Conservation (phyloP, 441 rosid genomes). For the Monsonia emarginata region DNA sequence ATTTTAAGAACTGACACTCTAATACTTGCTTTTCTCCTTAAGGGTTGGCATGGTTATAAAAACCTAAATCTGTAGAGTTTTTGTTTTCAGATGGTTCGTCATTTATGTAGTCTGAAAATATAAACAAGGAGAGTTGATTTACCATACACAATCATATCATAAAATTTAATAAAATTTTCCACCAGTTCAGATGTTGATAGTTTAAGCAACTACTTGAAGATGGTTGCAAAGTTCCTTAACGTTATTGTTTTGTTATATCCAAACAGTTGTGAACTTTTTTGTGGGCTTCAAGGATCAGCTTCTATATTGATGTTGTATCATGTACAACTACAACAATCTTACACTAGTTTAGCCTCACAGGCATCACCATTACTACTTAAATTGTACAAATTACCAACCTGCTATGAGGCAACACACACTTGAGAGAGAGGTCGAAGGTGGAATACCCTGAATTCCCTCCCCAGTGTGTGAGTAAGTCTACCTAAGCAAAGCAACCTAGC, state of each 20-base stretch:
- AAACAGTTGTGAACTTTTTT: background rate
- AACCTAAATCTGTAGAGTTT: background rate
- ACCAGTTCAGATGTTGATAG: background rate
- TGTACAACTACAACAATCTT: too few relatives aligned
- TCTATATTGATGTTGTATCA: background rate
- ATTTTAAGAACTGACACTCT: background rate
- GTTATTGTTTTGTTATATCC: background rate
- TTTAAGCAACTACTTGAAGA: background rate
- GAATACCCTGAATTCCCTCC: too few relatives aligned
- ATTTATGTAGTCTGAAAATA: too few relatives aligned
- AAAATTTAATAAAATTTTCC: background rate
- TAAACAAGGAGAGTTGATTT: background rate
- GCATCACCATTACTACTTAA: too few relatives aligned
- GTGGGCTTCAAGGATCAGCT: background rate
- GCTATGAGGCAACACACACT: too few relatives aligned
- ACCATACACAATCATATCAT: background rate
- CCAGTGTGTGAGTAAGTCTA: too few relatives aligned
- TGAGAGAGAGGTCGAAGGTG: too few relatives aligned
- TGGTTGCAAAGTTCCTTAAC: background rate
- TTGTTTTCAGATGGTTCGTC: too few relatives aligned
- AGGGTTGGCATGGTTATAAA: background rate
- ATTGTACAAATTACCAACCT: too few relatives aligned
- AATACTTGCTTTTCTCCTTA: too few relatives aligned
- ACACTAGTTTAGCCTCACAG: too few relatives aligned
- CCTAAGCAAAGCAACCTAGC: too few relatives aligned